These are phyloP conservation scores for Plasmodium malariae DNA, from an alignment of 169 alveolate species.

Conservation along the genomic window DNA sequence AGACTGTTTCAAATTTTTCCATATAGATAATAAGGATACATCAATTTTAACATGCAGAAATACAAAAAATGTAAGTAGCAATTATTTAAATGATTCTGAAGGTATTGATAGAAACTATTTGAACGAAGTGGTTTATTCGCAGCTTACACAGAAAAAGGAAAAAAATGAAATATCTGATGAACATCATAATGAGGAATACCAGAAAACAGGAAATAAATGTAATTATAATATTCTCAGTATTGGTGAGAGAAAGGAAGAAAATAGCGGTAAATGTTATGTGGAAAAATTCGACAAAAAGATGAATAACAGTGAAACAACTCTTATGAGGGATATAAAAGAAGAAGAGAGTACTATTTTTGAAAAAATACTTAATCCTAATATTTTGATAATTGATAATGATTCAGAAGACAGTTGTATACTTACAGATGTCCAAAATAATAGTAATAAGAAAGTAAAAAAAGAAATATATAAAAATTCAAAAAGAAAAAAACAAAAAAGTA, in stretches of 20 bases:
- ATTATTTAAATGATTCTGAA: neutral
- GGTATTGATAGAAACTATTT: neutral
- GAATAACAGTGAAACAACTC: neutral
- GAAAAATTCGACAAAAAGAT: neutral
- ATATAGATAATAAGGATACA: conserved; percentile 19
- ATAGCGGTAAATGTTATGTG: neutral
- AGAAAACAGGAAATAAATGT: neutral
- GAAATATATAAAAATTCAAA: neutral
- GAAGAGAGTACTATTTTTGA: conserved; percentile 5
- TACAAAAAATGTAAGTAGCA: neutral
- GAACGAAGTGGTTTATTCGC: too few species aligned
- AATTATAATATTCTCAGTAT: neutral
- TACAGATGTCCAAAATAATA: neutral
- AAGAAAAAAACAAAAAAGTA: conserved; percentile 4
- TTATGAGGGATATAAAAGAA: neutral
- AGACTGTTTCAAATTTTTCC: conserved; percentile 16
- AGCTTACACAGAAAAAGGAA: too few species aligned
- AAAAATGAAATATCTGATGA: neutral
- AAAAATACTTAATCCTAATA: neutral
- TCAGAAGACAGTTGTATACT: conserved; percentile 11
- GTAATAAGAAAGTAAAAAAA: conserved; percentile 6
- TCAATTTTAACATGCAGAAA: neutral
- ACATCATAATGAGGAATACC: too few species aligned
- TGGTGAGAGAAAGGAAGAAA: neutral
- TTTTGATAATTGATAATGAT: conserved; percentile 6